Evolutionary conservation across 2,329 filamentous ascomycete species (phyloP).

Genomic region (Monosporascus sp.): DNA sequence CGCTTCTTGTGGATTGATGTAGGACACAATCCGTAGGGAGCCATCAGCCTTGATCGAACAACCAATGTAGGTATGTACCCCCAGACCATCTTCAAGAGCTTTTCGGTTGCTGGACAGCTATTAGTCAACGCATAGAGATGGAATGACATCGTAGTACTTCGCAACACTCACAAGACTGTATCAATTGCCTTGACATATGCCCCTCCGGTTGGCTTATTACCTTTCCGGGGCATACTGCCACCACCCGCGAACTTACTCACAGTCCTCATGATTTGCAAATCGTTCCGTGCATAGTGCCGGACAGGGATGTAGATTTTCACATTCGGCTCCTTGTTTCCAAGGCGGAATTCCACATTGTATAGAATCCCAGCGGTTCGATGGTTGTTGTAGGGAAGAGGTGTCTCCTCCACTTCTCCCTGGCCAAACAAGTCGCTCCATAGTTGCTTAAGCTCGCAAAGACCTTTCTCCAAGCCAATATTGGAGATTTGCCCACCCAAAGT

Average conservation of each 20-base stretch:
- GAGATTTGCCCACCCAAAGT: constrained; percentile 15
- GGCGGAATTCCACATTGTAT: constrained; percentile 10
- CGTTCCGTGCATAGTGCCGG: constrained; percentile 8
- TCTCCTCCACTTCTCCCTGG: constrained; percentile 3
- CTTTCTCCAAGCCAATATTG: constrained; percentile 4
- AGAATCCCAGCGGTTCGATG: constrained; percentile 25
- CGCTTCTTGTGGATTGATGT: constrained; percentile 6
- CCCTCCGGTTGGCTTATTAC: neutral
- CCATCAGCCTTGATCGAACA: constrained; percentile 2
- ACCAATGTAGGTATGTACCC: constrained; percentile 4
- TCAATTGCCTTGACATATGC: constrained; percentile 4
- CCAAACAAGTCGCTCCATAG: constrained; percentile 18
- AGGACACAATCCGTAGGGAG: constrained; percentile 2
- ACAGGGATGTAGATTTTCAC: constrained; percentile 9
- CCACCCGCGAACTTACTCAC: neutral
- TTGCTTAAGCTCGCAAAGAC: constrained; percentile 7
- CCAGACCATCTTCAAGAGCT: neutral
- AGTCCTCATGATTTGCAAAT: constrained; percentile 2
- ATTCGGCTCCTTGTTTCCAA: constrained; percentile 1
- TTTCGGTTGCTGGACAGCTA: too few relatives aligned
- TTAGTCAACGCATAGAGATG: neutral
- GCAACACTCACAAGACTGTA: constrained; percentile 5
- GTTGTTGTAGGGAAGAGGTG: constrained; percentile 7
- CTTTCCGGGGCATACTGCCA: neutral
- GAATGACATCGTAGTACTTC: neutral